phyloP scores from a whole-genome alignment of 2,329 filamentous ascomycete genomes.

The Talaromyces sp. region DNA sequence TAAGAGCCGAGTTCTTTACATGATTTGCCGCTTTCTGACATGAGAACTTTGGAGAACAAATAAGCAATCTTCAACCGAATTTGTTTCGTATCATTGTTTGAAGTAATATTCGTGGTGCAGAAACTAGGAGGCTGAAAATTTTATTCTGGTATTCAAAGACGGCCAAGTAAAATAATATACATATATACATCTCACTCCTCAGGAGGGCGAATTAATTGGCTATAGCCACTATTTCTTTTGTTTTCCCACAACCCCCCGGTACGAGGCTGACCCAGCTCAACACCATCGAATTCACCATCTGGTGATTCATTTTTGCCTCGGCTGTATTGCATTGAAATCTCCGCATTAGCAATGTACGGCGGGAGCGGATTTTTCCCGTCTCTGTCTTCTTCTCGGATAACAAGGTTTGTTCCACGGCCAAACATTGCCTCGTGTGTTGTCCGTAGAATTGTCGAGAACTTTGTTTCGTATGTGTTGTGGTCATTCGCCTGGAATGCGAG shows the following conservation, averaged over 20 bases:
- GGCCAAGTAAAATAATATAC: not conserved
- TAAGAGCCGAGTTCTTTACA: not conserved
- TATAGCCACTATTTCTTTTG: not conserved
- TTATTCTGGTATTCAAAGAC: not conserved
- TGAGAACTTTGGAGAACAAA: not conserved
- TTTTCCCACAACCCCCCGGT: not conserved
- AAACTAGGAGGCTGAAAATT: not conserved
- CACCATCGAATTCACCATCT: not conserved
- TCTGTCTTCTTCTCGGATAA: not conserved
- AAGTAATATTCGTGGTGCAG: not conserved
- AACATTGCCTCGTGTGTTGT: not conserved
- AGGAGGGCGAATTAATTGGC: not conserved
- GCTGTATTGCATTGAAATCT: not conserved
- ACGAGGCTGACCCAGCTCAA: not conserved
- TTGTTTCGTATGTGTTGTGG: not conserved
- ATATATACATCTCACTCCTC: not conserved
- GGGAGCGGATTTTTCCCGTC: not conserved
- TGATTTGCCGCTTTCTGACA: not conserved
- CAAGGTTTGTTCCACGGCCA: not conserved
- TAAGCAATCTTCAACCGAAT: not conserved
- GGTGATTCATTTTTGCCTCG: not conserved
- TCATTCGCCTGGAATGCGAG: not conserved
- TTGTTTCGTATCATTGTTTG: not conserved
- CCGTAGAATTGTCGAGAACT: too few relatives aligned
- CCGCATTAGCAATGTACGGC: not conserved